These are phyloP conservation scores for Sequoia sempervirens DNA, from an alignment of 75 land plant genomes.

Conservation along the genomic window DNA sequence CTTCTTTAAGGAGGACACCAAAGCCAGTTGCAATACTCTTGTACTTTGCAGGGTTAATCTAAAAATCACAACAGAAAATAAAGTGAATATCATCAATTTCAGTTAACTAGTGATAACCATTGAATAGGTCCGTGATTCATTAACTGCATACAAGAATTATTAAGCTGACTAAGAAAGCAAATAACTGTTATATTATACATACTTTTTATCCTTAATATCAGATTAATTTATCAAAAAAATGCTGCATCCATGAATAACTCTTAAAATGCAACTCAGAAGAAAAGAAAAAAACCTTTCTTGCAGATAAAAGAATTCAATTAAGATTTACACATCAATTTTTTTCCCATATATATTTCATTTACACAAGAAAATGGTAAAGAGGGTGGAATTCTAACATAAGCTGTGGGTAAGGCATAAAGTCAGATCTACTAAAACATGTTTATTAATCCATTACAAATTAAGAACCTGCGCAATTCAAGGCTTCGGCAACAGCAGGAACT, in stretches of 20 bases:
- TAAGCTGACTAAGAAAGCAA: not conserved
- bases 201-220: not conserved
- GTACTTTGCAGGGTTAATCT: slow-evolving; percentile 93
- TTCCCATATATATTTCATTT: not conserved
- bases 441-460: not conserved
- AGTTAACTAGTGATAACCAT: not conserved
- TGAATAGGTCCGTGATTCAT: not conserved
- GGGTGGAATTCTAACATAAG: not conserved
- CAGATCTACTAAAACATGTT: not conserved
- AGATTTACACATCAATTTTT: not conserved
- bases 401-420: not conserved
- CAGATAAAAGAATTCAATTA: not conserved
- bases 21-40: slow-evolving; percentile 69
- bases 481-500: not conserved
- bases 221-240: not conserved
- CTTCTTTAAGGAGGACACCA: slow-evolving; percentile 53
- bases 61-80: not conserved
- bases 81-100: not conserved
- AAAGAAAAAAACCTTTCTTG: not conserved
- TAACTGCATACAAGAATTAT: not conserved
- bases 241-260: not conserved
- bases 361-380: not conserved
- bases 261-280: not conserved
- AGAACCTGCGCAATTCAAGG: not conserved
- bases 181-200: not conserved